Percentiles rank a stretch among this genome's conserved stretches.
These are phyloP conservation scores for Persicaria maculosa DNA, from an alignment of 148 eudicot genomes.

Conservation along the genomic window DNA sequence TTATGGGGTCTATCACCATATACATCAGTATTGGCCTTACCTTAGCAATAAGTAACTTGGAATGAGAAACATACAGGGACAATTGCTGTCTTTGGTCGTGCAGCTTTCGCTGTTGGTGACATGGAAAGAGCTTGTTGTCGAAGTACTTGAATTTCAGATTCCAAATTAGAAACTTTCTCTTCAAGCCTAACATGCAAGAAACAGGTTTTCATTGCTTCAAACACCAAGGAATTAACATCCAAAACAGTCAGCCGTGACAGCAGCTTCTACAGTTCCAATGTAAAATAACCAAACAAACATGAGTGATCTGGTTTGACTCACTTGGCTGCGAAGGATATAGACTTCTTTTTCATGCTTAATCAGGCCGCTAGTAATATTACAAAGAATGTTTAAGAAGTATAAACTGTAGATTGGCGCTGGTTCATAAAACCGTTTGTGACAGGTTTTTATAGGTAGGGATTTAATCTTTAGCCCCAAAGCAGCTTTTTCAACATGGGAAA, in stretches of 20 bases:
- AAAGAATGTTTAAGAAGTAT: neutral
- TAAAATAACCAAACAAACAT: neutral
- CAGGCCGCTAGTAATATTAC: neutral
- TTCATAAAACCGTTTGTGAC: neutral
- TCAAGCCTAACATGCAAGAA: constrained; percentile 50
- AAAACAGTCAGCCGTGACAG: neutral
- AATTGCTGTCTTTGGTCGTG: constrained; percentile 34
- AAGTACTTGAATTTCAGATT: constrained; percentile 94
- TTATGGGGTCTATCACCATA: neutral
- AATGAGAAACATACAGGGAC: constrained; percentile 28
- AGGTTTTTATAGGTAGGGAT: neutral
- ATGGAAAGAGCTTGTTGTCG: constrained; percentile 87
- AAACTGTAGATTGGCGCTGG: neutral
- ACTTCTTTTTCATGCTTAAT: neutral
- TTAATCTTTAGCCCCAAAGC: neutral
- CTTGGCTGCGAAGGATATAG: neutral
- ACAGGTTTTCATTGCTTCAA: constrained; percentile 6
- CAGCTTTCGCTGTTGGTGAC: constrained; percentile 43
- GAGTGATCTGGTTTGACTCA: neutral
- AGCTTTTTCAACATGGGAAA: neutral
- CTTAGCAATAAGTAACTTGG: neutral
- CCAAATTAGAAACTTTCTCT: constrained; percentile 70
- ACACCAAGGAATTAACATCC: neutral
- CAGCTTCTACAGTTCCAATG: neutral
- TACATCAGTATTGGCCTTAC: neutral